phyloP scores from a whole-genome alignment of 768 basidiomycete species.

The Naganishia onofrii region DNA sequence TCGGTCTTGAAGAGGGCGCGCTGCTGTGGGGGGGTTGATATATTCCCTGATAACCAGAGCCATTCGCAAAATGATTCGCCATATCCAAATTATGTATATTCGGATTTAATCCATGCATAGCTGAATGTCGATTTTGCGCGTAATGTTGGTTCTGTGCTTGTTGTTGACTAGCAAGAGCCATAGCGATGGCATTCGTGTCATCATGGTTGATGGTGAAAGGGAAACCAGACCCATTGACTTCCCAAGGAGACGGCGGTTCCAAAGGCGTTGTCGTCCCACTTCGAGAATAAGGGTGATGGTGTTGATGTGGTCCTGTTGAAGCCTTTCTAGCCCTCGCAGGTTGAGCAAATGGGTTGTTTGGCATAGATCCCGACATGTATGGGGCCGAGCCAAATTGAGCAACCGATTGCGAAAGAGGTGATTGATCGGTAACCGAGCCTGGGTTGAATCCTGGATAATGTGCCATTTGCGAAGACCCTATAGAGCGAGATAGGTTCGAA shows the following conservation, averaged over 20 bases:
- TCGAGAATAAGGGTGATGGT: slow-evolving; percentile 31
- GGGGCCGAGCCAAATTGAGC: background rate
- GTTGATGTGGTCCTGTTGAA: slow-evolving; percentile 20
- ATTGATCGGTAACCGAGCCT: background rate
- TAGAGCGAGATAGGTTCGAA: slow-evolving; percentile 14
- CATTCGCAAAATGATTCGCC: background rate
- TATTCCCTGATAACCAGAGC: background rate
- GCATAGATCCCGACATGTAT: slow-evolving; percentile 16
- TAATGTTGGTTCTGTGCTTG: slow-evolving; percentile 11
- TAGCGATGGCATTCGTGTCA: slow-evolving; percentile 20
- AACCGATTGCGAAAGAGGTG: slow-evolving; percentile 6
- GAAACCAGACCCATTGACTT: slow-evolving; percentile 13
- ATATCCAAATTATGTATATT: background rate
- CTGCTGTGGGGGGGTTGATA: background rate
- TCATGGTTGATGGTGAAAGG: slow-evolving; percentile 7
- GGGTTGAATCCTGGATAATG: background rate
- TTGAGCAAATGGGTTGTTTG: slow-evolving; percentile 20
- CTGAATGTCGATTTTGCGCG: background rate
- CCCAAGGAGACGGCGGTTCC: slow-evolving; percentile 31
- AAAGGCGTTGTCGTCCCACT: slow-evolving; percentile 25
- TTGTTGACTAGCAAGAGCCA: slow-evolving; percentile 19
- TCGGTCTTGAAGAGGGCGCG: background rate
- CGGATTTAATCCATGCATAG: background rate
- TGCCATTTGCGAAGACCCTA: slow-evolving; percentile 6
- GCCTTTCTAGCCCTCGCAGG: slow-evolving; percentile 23